Base-by-base conservation (phyloP, 1,284 basidiomycete species). In the Cryptococcus depauperatus region DNA sequence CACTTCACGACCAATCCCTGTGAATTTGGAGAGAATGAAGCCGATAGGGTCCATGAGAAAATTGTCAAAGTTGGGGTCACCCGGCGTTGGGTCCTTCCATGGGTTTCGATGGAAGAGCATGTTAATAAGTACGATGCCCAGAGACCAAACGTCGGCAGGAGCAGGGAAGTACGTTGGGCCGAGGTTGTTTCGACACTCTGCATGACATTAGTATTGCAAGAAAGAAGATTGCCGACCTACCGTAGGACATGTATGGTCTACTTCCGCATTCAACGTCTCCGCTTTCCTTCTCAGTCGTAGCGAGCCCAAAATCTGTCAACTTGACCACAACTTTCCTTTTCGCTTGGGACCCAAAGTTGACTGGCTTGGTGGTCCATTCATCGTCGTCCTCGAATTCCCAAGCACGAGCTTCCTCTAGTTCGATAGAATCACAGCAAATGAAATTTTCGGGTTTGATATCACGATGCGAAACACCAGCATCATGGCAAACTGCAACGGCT, bases 361-460 rank as follows among this genome's bases (percentile, higher is more conserved):
- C 50, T 22, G 35, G 35, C 35, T 37, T 37, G n/a, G 35, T 21
- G 19, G 16, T 13, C 35, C 13, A 22, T 22, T 22, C 35, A n/a
- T 77, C 55, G 32, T 54, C 74, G 35, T 74, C 63, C 13, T 73
- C 61, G 19, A 75, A 61, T 5, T 59, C 60, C 19, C 59, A 54
- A 8, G 62, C 61, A 21, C 53, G 53, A 19, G 51, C 58, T 11
- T 59, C 76, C 43, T 76, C 73, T 66, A 80, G 80, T 33, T 82
- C 85, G 64, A 89, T 82, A 2, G 87, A 91, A 59, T 91, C 85
- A 44, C 69, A 71, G 53, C 69, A 71, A 65, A 90, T 91, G 63
- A 91, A 91, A 72, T 91, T 93, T 72, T 91, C 88, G 0, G 93
- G 93, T 75, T 98, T 98, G 77, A 98, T 95, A 70, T 98, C 95